A percentile compares a stretch with the other conserved stretches of the same genome.
phyloP scores from a whole-genome alignment of 139 green algal genomes.

The Mychonastes homosphaera region DNA sequence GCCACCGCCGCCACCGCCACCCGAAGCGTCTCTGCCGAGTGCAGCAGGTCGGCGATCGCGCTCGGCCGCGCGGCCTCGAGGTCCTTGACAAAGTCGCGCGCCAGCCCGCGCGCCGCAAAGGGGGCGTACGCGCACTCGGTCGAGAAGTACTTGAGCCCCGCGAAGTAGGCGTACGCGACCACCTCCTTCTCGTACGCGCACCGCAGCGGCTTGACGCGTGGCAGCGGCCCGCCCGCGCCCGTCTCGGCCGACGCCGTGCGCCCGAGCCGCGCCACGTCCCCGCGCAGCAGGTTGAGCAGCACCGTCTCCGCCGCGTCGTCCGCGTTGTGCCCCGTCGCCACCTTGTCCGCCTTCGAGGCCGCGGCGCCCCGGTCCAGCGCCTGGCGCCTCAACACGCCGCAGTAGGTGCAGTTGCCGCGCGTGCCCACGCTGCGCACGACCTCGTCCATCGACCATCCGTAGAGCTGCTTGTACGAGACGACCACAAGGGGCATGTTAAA shows the following conservation, averaged over 20 bases:
- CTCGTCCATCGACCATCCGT: slow-evolving; percentile 98
- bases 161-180: slow-evolving; percentile 99
- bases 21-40: slow-evolving; percentile 62
- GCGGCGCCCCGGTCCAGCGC: slow-evolving; percentile 80
- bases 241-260: slow-evolving; percentile 79
- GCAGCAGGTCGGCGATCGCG: slow-evolving; percentile 80
- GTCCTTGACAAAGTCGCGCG: slow-evolving; percentile 93
- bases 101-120: slow-evolving; percentile 80
- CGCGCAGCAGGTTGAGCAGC: slow-evolving; percentile 89
- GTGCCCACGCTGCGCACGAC: slow-evolving; percentile 86
- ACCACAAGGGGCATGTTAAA: slow-evolving; percentile 67
- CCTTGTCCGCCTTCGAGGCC: slow-evolving; percentile 56
- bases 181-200: slow-evolving; percentile 97
- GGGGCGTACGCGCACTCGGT: slow-evolving; percentile 95
- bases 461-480: slow-evolving; percentile 90
- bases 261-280: slow-evolving; percentile 70
- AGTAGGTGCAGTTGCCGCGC: slow-evolving; percentile 97
- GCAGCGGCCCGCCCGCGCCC: slow-evolving; percentile 64
- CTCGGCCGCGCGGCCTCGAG: slow-evolving; percentile 67
- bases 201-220: slow-evolving; percentile 94
- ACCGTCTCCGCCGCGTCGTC: slow-evolving; percentile 96
- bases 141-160: slow-evolving; percentile 94
- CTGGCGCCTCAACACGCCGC: slow-evolving; percentile 80
- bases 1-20: slow-evolving; percentile 8
- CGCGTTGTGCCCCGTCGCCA: slow-evolving; percentile 87